phyloP scores from a whole-genome alignment of 306 rosid genomes.

The Hippophae tibetana region DNA sequence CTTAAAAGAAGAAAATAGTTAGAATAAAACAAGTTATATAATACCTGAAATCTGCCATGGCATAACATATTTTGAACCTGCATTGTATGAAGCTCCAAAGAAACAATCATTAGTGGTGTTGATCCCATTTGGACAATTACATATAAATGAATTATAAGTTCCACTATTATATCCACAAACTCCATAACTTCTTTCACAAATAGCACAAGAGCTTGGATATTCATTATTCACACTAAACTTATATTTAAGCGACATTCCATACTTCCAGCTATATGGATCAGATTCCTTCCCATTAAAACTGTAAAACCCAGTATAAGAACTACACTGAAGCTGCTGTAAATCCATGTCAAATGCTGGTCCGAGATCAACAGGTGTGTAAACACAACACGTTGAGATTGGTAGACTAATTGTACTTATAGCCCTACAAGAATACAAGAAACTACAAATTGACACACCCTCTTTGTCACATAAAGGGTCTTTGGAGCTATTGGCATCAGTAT shows the following conservation, averaged over 20 bases:
- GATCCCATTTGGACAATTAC: slow-evolving; percentile 70
- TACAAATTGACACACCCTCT: slow-evolving; percentile 50
- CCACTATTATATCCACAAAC: slow-evolving; percentile 49
- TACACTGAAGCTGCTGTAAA: slow-evolving; percentile 63
- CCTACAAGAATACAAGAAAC: slow-evolving; percentile 49
- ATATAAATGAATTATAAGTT: slow-evolving; percentile 40
- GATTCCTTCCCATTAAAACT: slow-evolving; percentile 52
- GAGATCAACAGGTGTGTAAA: slow-evolving; percentile 69
- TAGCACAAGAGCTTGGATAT: slow-evolving; percentile 50
- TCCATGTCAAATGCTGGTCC: slow-evolving; percentile 82
- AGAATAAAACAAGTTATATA: background rate
- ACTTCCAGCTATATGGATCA: slow-evolving; percentile 75
- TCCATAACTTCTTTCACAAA: slow-evolving; percentile 61
- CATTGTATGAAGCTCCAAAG: slow-evolving; percentile 36
- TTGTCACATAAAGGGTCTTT: slow-evolving; percentile 45
- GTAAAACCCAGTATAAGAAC: slow-evolving; percentile 72
- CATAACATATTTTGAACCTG: slow-evolving; percentile 26
- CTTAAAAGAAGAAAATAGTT: too few species aligned
- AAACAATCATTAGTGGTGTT: slow-evolving; percentile 57
- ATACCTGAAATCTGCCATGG: slow-evolving; percentile 32
- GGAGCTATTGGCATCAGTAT: slow-evolving; percentile 27
- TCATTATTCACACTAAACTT: slow-evolving; percentile 68
- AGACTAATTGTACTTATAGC: slow-evolving; percentile 49
- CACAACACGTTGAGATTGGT: slow-evolving; percentile 67
- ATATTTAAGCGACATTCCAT: slow-evolving; percentile 69